Conservation (phyloP, 139 green algal genomes). For the Chloropicon primus region DNA sequence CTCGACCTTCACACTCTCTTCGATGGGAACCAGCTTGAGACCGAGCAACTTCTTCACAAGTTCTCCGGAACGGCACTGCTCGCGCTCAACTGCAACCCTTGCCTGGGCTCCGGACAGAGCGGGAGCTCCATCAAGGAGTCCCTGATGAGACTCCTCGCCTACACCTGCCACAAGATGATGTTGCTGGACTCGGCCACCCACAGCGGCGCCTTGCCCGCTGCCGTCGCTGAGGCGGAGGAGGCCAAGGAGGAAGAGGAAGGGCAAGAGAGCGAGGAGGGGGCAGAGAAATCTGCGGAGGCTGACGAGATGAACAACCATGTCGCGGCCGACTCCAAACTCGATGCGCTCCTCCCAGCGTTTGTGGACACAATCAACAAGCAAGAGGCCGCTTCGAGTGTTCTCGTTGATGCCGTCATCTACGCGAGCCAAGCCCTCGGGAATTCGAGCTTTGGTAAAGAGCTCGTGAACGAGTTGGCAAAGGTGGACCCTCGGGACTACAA, state of each 20-base stretch:
- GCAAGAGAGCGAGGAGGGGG: background rate
- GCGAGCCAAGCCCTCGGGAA: constrained; percentile 31
- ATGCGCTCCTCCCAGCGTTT: constrained; percentile 31
- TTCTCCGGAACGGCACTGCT: constrained; percentile 21
- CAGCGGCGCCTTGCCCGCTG: too few relatives aligned
- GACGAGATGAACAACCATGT: constrained; percentile 23
- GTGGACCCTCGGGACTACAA: constrained; percentile 34
- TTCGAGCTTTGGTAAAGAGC: constrained; percentile 34
- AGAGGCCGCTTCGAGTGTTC: constrained; percentile 45
- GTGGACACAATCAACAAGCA: constrained; percentile 48
- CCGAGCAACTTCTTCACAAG: constrained; percentile 35
- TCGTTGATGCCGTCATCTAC: constrained; percentile 38
- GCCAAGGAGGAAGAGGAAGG: constrained; percentile 5
- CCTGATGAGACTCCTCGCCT: background rate
- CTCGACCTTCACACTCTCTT: constrained; percentile 48
- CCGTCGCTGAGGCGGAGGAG: too few relatives aligned
- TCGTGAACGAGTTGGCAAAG: constrained; percentile 48
- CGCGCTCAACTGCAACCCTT: constrained; percentile 13
- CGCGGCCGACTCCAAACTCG: constrained; percentile 36
- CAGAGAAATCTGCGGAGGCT: constrained; percentile 6
- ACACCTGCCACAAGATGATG: background rate
- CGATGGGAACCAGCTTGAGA: constrained; percentile 16
- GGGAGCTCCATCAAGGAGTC: background rate
- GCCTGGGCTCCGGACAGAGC: background rate
- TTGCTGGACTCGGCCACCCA: too few relatives aligned